These are phyloP conservation scores for Candida tetrigidarum DNA, from an alignment of 1,139 yeast genomes.

Conservation along the genomic window DNA sequence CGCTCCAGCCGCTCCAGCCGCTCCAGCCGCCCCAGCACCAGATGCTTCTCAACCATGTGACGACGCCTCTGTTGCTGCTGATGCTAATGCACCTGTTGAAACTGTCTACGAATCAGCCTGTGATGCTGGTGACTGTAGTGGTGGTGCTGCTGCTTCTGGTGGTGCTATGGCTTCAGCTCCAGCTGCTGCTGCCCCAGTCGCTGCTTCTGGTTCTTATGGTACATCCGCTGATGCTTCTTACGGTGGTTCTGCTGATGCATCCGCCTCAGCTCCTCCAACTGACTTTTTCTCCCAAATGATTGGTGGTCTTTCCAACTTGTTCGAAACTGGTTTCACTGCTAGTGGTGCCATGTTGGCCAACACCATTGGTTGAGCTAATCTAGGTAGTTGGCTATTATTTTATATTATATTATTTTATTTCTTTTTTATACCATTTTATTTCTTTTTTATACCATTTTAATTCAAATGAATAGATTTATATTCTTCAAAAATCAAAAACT, in stretches of 20 bases:
- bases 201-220: not conserved
- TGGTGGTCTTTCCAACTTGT: constrained; percentile 2
- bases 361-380: constrained; percentile 4
- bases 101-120: not conserved
- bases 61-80: too few relatives aligned
- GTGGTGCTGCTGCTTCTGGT: not conserved
- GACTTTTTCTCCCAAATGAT: constrained; percentile 6
- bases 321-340: constrained; percentile 2
- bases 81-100: too few relatives aligned
- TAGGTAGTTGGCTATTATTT: too few relatives aligned
- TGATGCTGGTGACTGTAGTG: not conserved
- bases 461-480: too few relatives aligned
- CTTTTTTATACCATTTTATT: too few relatives aligned
- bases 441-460: too few relatives aligned
- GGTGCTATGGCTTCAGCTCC: too few relatives aligned
- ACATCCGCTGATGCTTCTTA: not conserved
- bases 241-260: not conserved
- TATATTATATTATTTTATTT: too few relatives aligned
- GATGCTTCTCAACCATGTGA: not conserved
- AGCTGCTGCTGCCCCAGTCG: not conserved
- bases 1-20: not conserved
- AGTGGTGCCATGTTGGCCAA: constrained; percentile 4
- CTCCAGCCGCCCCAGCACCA: not conserved
- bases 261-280: constrained; percentile 3
- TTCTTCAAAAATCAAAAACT: not conserved